Conservation (phyloP, 169 alveolate species). For the Plasmodium malariae region DNA sequence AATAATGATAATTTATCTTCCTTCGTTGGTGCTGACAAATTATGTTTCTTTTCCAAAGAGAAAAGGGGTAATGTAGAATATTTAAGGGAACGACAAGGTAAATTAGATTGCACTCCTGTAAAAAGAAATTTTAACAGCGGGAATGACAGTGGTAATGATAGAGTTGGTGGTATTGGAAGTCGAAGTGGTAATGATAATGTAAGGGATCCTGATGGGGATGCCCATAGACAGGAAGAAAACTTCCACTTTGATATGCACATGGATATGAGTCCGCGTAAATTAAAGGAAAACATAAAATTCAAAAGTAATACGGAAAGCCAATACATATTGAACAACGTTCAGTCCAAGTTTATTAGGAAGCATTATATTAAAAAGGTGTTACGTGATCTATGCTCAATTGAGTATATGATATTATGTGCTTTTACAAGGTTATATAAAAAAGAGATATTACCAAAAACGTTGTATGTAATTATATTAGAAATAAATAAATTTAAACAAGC, state of each 20-base stretch:
- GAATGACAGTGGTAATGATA: background rate
- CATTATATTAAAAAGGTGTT: conserved; percentile 67
- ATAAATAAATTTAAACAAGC: conserved; percentile 74
- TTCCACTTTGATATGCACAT: conserved; percentile 37
- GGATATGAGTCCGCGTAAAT: conserved; percentile 70
- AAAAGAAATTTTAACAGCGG: conserved; percentile 20
- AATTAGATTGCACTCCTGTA: conserved; percentile 58
- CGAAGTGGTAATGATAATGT: too few species aligned
- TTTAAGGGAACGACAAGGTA: conserved; percentile 37
- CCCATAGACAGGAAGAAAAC: background rate
- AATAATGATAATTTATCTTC: background rate
- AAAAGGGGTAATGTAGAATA: conserved; percentile 39
- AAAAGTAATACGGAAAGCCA: conserved; percentile 66
- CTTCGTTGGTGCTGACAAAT: conserved; percentile 1
- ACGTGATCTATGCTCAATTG: conserved; percentile 55
- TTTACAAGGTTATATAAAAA: conserved; percentile 62
- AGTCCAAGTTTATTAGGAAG: conserved; percentile 61
- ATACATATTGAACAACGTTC: conserved; percentile 59
- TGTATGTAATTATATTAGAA: conserved; percentile 63
- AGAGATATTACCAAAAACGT: conserved; percentile 62
- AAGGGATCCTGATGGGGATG: background rate
- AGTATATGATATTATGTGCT: conserved; percentile 72
- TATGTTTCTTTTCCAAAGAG: conserved; percentile 24
- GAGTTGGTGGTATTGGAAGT: too few species aligned
- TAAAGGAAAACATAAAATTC: conserved; percentile 55